A percentile compares a stretch with the other conserved stretches of the same genome.
phyloP scores from a whole-genome alignment of 768 basidiomycete genomes.

The Gloeostereum incarnatum region DNA sequence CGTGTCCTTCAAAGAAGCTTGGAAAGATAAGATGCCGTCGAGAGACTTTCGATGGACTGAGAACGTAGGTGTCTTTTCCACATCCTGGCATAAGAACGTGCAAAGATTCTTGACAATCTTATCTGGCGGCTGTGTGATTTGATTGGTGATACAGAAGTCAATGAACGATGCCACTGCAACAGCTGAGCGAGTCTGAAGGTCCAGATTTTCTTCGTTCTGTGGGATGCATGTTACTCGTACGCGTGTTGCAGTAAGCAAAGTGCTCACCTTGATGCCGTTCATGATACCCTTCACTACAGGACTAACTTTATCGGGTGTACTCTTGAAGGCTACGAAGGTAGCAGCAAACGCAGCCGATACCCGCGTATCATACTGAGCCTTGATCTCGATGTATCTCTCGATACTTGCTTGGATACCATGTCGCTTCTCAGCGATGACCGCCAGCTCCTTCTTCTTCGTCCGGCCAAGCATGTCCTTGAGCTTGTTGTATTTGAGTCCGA shows the following conservation, averaged over 20 bases:
- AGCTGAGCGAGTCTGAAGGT: conserved; percentile 86
- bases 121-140: conserved; percentile 77
- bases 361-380: conserved; percentile 78
- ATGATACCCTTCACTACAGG: conserved; percentile 96
- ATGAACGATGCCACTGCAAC: conserved; percentile 82
- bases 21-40: conserved; percentile 76
- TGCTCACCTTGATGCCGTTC: conserved; percentile 88
- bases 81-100: conserved; percentile 92
- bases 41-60: conserved; percentile 47
- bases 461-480: conserved; percentile 70
- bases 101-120: conserved; percentile 98
- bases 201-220: conserved; percentile 80
- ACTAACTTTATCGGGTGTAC: conserved; percentile 87
- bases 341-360: conserved; percentile 87
- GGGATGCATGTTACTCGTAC: conserved; percentile 7
- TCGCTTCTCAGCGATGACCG: conserved; percentile 69
- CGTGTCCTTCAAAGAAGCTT: conserved; percentile 23
- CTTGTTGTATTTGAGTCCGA: conserved; percentile 59
- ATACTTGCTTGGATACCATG: conserved; percentile 58
- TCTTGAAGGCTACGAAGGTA: conserved; percentile 80
- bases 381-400: conserved; percentile 73
- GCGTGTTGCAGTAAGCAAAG: not conserved
- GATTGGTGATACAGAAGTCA: conserved; percentile 67
- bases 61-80: conserved; percentile 85
- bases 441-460: conserved; percentile 72